Evolutionary conservation across 768 basidiomycete genomes (phyloP), one percentile per base, ranked within the genome.

Genomic region (Gymnopilus junonius): DNA sequence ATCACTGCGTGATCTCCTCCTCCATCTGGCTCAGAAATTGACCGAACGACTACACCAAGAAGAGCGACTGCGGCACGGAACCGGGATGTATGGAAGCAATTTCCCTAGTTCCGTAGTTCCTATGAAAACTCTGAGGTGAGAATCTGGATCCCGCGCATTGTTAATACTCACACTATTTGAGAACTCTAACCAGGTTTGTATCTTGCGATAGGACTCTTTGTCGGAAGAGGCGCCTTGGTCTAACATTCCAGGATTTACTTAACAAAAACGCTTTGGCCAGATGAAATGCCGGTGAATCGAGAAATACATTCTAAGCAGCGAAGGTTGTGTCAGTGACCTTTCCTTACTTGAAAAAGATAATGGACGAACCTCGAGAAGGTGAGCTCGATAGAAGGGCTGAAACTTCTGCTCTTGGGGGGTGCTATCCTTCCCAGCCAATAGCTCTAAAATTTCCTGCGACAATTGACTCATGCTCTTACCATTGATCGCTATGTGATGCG

Each of bases 401-500:
- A 4, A 37, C 20, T 32, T 53, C 11, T 12, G 25, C 17, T 23
- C 31, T 17, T 50, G 25, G 15, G n/a, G n/a, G n/a, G n/a, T n/a
- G n/a, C n/a, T n/a, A n/a, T n/a, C n/a, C 4, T 15, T n/a, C 3
- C 10, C 20, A 5, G 8, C 31, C 34, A 54, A 23, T 31, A 32
- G 23, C 8, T 54, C 53, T 10, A 21, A 35, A 4, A 54, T 23
- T 20, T 54, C 20, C 11, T 35, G 10, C 32, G 53, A 54, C 20
- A 54, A n/a, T 12, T 37, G 53, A 17, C 53, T 54, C 53, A 54
- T 54, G 21, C 53, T 54, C 37, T 54, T 31, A 11, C 53, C 53
- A 23, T 54, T 34, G 35, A 54, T 17, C 15, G 53, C 53, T 7
- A 54, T 54, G 11, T 54, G 53, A 20, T 54, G 53, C 1, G 32